Conservation (phyloP, 495 filamentous ascomycete genomes). For the Glarea lozoyensis region DNA sequence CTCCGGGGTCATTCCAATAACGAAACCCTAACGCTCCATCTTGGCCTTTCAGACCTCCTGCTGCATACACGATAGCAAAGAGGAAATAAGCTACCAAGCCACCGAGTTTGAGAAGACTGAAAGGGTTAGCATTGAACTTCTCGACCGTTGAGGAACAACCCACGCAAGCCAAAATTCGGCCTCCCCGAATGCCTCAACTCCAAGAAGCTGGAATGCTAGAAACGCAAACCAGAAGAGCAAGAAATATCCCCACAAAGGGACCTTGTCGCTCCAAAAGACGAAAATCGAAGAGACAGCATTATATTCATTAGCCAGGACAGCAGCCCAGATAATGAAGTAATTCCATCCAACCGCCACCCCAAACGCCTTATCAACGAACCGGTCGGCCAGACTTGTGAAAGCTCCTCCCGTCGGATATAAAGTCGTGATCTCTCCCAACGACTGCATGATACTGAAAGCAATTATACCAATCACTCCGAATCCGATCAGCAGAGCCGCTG, state of each 20-base stretch:
- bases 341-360: constrained; percentile 74
- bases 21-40: constrained; percentile 40
- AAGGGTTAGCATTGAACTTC: constrained; percentile 23
- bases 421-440: constrained; percentile 60
- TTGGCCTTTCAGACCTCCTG: constrained; percentile 25
- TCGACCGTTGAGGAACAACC: background rate
- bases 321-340: constrained; percentile 20
- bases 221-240: constrained; percentile 62
- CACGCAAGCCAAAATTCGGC: constrained; percentile 46
- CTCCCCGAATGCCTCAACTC: constrained; percentile 58
- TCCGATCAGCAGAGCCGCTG: constrained; percentile 54
- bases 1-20: constrained; percentile 60
- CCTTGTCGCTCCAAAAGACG: constrained; percentile 49
- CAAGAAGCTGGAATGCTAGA: constrained; percentile 51
- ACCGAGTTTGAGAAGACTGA: constrained; percentile 65
- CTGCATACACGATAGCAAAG: constrained; percentile 18
- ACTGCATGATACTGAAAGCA: constrained; percentile 48
- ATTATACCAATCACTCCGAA: constrained; percentile 55
- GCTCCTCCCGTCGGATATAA: constrained; percentile 65
- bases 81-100: constrained; percentile 46
- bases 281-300: constrained; percentile 16
- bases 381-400: constrained; percentile 60
- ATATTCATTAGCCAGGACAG: constrained; percentile 13
- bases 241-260: constrained; percentile 52
- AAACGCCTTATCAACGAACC: constrained; percentile 62